These are phyloP conservation scores for Suillus decipiens DNA, from an alignment of 768 basidiomycete species.

Conservation along the genomic window DNA sequence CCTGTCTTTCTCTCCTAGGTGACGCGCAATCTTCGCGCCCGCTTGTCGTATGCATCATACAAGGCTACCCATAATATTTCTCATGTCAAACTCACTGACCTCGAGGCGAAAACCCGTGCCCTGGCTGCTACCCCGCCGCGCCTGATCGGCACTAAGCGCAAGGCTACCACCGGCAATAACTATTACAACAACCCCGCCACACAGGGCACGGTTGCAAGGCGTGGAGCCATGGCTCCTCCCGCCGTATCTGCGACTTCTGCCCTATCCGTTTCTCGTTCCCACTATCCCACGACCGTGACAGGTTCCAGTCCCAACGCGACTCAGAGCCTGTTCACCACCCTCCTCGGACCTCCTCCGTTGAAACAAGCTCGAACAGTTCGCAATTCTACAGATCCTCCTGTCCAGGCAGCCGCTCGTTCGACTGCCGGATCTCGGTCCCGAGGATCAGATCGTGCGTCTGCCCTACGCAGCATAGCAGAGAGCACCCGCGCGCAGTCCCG, in stretches of 20 bases:
- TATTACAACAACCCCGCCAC: slow-evolving; percentile 55
- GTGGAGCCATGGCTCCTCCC: slow-evolving; percentile 50
- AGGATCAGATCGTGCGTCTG: slow-evolving; percentile 11
- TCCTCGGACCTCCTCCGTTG: slow-evolving; percentile 73
- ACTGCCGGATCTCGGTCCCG: slow-evolving; percentile 33
- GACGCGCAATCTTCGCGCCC: slow-evolving; percentile 76
- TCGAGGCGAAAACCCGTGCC: slow-evolving; percentile 59
- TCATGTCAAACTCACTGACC: slow-evolving; percentile 64
- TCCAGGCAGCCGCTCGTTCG: slow-evolving; percentile 47
- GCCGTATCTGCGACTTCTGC: slow-evolving; percentile 26
- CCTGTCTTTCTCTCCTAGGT: slow-evolving; percentile 52
- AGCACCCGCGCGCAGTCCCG: slow-evolving; percentile 47
- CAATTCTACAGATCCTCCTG: slow-evolving; percentile 69
- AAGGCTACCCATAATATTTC: slow-evolving; percentile 77
- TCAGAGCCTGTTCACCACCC: slow-evolving; percentile 71
- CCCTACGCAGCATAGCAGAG: slow-evolving; percentile 47
- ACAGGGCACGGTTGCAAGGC: slow-evolving; percentile 42
- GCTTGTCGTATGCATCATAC: slow-evolving; percentile 82
- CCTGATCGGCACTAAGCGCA: slow-evolving; percentile 61
- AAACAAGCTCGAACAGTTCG: slow-evolving; percentile 81
- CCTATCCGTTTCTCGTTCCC: slow-evolving; percentile 39
- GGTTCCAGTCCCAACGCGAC: slow-evolving; percentile 42
- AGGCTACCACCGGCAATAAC: slow-evolving; percentile 41
- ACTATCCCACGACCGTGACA: slow-evolving; percentile 40
- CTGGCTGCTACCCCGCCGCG: slow-evolving; percentile 50